Evolutionary conservation across 2,329 filamentous ascomycete species (phyloP).

Genomic region (Chaetothyriales sp.): DNA sequence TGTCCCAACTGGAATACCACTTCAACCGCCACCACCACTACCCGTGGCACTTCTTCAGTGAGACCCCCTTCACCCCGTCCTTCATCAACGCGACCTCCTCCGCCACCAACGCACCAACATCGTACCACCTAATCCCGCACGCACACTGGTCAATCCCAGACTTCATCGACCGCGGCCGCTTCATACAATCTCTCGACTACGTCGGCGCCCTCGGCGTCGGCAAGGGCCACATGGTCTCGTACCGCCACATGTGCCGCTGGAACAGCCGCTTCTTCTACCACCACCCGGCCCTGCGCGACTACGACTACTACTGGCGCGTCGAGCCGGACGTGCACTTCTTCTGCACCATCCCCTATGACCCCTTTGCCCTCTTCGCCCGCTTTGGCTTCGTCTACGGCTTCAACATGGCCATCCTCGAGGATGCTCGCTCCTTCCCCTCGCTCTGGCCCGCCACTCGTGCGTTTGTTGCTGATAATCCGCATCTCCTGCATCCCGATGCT

Average conservation of each 20-base stretch:
- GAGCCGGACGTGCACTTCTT: constrained; percentile 45
- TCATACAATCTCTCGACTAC: constrained; percentile 23
- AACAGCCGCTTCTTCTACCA: constrained; percentile 28
- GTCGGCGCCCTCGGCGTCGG: constrained; percentile 22
- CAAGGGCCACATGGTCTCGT: constrained; percentile 23
- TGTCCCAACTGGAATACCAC: constrained; percentile 21
- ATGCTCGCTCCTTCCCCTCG: constrained; percentile 29
- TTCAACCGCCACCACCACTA: constrained; percentile 24
- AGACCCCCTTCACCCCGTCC: constrained; percentile 21
- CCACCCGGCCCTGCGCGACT: constrained; percentile 28
- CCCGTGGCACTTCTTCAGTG: constrained; percentile 26
- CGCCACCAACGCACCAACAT: constrained; percentile 18
- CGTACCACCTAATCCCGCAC: constrained; percentile 21
- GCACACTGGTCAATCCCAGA: constrained; percentile 21
- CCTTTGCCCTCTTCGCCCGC: constrained; percentile 23
- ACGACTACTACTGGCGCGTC: constrained; percentile 47
- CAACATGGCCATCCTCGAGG: constrained; percentile 36
- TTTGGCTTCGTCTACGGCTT: constrained; percentile 32
- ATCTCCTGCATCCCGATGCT: constrained; percentile 34
- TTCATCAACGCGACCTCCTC: constrained; percentile 22
- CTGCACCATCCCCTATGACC: constrained; percentile 32
- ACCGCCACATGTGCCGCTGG: constrained; percentile 28
- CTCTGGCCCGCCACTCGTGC: constrained; percentile 33
- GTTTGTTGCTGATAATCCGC: constrained; percentile 33
- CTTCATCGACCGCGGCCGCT: constrained; percentile 19